Conservation (phyloP, 2,329 filamentous ascomycete species). For the Septoria petroselini region DNA sequence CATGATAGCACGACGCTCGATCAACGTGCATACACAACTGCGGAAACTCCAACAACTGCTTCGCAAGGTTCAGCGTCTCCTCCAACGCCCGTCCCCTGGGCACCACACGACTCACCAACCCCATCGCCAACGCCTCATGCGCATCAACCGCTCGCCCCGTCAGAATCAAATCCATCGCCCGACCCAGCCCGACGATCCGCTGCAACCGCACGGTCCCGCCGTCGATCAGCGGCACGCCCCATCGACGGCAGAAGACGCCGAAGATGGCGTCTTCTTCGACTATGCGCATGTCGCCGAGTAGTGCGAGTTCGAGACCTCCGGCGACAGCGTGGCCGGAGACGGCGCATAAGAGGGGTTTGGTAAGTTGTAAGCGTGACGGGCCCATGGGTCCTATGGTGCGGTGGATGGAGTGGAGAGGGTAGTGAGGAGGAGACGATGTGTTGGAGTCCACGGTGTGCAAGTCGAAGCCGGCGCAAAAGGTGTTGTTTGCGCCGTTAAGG, state of each 20-base stretch:
- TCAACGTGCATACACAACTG: conserved; percentile 54
- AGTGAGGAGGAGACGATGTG: background rate
- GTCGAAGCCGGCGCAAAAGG: conserved; percentile 56
- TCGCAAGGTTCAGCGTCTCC: conserved; percentile 50
- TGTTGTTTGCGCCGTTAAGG: conserved; percentile 47
- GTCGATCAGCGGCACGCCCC: conserved; percentile 50
- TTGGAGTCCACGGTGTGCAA: conserved; percentile 44
- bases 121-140: conserved; percentile 51
- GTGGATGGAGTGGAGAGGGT: conserved; percentile 13
- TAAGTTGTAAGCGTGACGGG: conserved; percentile 50
- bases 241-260: conserved; percentile 56
- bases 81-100: conserved; percentile 49
- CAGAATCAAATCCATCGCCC: conserved; percentile 57
- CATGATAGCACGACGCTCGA: conserved; percentile 50
- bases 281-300: conserved; percentile 54
- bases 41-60: conserved; percentile 50
- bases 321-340: conserved; percentile 55
- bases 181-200: conserved; percentile 51
- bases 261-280: conserved; percentile 54
- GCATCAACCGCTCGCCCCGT: conserved; percentile 52
- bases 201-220: conserved; percentile 55
- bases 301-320: conserved; percentile 53
- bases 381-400: conserved; percentile 52
- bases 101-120: conserved; percentile 54
- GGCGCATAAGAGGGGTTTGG: conserved; percentile 54